phyloP scores from a whole-genome alignment of 2,329 filamentous ascomycete species.

The Aspergillus tamarii region DNA sequence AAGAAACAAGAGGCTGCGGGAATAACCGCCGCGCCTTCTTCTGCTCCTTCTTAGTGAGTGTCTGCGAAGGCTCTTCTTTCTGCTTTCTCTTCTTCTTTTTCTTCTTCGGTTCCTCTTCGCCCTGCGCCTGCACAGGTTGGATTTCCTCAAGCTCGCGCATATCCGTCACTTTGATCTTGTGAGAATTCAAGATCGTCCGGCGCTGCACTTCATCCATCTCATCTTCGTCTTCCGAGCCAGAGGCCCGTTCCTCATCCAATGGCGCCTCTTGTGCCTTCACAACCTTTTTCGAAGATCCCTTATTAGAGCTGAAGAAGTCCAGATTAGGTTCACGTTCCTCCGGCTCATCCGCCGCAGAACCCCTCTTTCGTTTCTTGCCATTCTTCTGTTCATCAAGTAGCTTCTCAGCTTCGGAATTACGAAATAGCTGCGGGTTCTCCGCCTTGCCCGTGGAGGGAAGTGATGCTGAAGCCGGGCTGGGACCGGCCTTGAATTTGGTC shows the following conservation, averaged over 20 bases:
- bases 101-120: constrained; percentile 46
- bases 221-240: constrained; percentile 29
- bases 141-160: constrained; percentile 58
- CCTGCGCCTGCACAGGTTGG: constrained; percentile 25
- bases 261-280: constrained; percentile 20
- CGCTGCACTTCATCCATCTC: constrained; percentile 70
- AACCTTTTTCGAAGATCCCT: constrained; percentile 26
- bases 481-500: constrained; percentile 44
- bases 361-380: constrained; percentile 44
- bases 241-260: constrained; percentile 26
- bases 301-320: constrained; percentile 42
- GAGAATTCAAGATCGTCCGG: constrained; percentile 72
- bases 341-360: constrained; percentile 25
- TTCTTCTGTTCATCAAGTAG: constrained; percentile 30
- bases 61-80: constrained; percentile 44
- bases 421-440: constrained; percentile 43
- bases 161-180: constrained; percentile 82
- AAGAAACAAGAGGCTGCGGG: constrained; percentile 78
- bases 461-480: constrained; percentile 27
- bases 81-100: constrained; percentile 64
- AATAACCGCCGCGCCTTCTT: constrained; percentile 63
- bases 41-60: constrained; percentile 51
- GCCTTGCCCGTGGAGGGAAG: constrained; percentile 47
- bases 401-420: constrained; percentile 32
- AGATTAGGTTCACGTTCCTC: constrained; percentile 31